Base-by-base conservation (phyloP, 305 asterid genomes). In the Rubia balearica region DNA sequence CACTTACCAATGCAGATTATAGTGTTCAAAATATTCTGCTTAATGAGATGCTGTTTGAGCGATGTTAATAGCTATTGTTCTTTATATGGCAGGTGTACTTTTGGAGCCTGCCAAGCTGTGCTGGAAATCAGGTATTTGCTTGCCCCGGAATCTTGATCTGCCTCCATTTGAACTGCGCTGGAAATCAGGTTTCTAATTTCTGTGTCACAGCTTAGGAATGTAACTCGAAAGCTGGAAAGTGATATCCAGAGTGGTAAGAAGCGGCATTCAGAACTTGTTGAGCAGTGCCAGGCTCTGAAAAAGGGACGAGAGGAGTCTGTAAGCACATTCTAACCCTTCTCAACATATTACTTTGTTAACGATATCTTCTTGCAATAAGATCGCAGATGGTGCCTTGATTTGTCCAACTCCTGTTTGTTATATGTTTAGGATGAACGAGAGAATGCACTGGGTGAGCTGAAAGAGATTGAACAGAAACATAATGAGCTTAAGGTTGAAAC, bases 41-140 rank as follows among this genome's bases (percentile, higher is more conserved):
- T 41, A 17, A 48, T 48, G 6, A 17, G 36, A 16, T 8, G 36
- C 4, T 13, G 48, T 33, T 41, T 71, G 53, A 49, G 43, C 46
- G 22, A 73, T 43, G 36, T 19, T n/a, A 24, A 38, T 42, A 56
- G 46, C 53, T 38, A 41, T 42, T 36, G 12, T 7, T 63, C 42
- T 43, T 60, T 1, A 61, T 65, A 55, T 76, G 84, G 73, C 84
- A 91, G 98, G 97, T 94, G 61, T 89, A 94, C 77, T 94, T 94
- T 77, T 94, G 97, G 96, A 94, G 98, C 77, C 96, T 94, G 74
- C 97, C 96, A 67, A 94, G 98, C 85, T 91, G 96, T 85, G 96
- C 97, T 78, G 97, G 97, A 68, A 91, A 91, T 79, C 98, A 94
- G 96, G 98, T 91, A 46, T 36, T 69, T 16, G 19, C 12, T 21